These are phyloP conservation scores for Ophiognomonia clavigignenti-juglandacearum DNA, from an alignment of 2,329 filamentous ascomycete species.

Conservation along the genomic window DNA sequence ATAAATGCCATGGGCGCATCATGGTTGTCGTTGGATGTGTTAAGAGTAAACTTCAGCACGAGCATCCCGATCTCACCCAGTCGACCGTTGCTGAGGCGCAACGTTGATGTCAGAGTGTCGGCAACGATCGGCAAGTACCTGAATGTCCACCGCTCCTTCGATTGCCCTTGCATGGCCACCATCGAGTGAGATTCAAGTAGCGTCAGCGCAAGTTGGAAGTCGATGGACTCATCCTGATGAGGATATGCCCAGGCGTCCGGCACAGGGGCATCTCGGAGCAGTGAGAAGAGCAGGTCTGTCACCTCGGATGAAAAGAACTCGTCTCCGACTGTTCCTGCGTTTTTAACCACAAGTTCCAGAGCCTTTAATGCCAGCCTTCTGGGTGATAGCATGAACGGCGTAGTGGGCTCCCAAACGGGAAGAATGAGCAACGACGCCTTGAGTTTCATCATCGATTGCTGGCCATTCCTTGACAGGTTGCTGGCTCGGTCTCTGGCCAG, in stretches of 20 bases:
- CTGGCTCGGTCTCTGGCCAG: slow-evolving; percentile 60
- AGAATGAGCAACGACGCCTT: slow-evolving; percentile 48
- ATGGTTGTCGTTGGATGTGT: slow-evolving; percentile 77
- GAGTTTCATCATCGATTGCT: slow-evolving; percentile 50
- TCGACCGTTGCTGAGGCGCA: slow-evolving; percentile 28
- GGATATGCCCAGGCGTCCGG: slow-evolving; percentile 32
- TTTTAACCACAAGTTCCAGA: slow-evolving; percentile 52
- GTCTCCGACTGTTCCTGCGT: slow-evolving; percentile 43
- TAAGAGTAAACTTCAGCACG: slow-evolving; percentile 69
- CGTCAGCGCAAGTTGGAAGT: slow-evolving; percentile 40
- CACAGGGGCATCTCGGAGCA: slow-evolving; percentile 33
- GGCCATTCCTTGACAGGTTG: slow-evolving; percentile 65
- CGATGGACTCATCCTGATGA: slow-evolving; percentile 27
- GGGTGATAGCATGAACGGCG: slow-evolving; percentile 51
- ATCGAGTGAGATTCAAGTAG: slow-evolving; percentile 52
- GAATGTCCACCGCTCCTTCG: slow-evolving; percentile 39
- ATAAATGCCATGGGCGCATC: slow-evolving; percentile 66
- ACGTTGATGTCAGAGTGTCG: slow-evolving; percentile 37
- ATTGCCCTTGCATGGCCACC: slow-evolving; percentile 38
- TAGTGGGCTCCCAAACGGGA: slow-evolving; percentile 54
- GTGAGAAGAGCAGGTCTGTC: slow-evolving; percentile 42
- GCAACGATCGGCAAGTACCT: slow-evolving; percentile 49
- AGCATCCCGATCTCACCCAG: slow-evolving; percentile 39
- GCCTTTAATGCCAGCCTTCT: slow-evolving; percentile 60
- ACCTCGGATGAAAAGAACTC: slow-evolving; percentile 45